Evolutionary conservation across 805 yeast genomes (phyloP).

Genomic region (Kazachstania africana): DNA sequence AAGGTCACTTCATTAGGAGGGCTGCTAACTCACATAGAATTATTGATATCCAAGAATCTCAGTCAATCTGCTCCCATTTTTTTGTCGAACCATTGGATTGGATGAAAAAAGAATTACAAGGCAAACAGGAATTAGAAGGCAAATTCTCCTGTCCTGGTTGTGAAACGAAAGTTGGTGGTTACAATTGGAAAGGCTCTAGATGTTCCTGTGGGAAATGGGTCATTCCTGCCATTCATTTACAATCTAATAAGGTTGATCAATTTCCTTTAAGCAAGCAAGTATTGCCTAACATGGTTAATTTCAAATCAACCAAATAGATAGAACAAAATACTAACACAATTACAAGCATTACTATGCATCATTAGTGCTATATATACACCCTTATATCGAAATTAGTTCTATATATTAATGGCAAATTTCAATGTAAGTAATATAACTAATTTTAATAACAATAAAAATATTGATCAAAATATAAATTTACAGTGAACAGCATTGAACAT

Average conservation of each 20-base stretch:
- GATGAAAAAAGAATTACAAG: slow-evolving; percentile 68
- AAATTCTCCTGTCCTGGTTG: slow-evolving; percentile 80
- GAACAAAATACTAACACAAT: background rate
- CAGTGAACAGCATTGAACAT: too few species aligned
- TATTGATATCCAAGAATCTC: slow-evolving; percentile 44
- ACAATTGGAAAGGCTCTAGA: slow-evolving; percentile 87
- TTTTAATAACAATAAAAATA: too few species aligned
- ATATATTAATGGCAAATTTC: too few species aligned
- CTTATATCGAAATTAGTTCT: too few species aligned
- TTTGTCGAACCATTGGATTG: slow-evolving; percentile 83
- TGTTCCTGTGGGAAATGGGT: slow-evolving; percentile 96
- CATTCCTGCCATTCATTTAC: slow-evolving; percentile 79
- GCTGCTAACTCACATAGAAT: slow-evolving; percentile 53
- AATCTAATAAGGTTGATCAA: slow-evolving; percentile 70
- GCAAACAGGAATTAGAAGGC: slow-evolving; percentile 69
- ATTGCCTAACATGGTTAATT: slow-evolving; percentile 18
- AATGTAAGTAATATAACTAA: too few species aligned
- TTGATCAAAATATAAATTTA: too few species aligned
- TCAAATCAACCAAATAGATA: slow-evolving; percentile 3
- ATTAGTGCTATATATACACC: too few species aligned
- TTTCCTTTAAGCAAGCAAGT: slow-evolving; percentile 21
- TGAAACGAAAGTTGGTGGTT: slow-evolving; percentile 75
- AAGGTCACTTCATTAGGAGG: slow-evolving; percentile 51
- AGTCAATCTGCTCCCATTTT: slow-evolving; percentile 63
- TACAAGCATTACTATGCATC: background rate